phyloP scores from a whole-genome alignment of 1,139 yeast species.

The Lodderomyces jiufengensis region DNA sequence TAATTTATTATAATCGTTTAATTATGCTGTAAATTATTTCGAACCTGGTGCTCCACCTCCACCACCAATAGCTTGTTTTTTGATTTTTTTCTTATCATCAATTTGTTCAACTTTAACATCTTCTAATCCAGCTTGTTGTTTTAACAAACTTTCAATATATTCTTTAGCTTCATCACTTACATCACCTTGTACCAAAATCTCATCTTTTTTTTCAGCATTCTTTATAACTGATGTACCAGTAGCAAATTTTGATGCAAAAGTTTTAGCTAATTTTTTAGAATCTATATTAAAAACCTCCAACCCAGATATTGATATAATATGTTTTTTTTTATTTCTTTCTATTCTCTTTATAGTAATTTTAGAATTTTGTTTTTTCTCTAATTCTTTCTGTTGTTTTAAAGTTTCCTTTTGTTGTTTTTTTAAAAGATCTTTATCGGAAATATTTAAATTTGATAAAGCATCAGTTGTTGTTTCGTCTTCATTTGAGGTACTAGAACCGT shows the following conservation, averaged over 20 bases:
- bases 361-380: constrained; percentile 72
- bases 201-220: constrained; percentile 88
- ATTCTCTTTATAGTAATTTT: constrained; percentile 83
- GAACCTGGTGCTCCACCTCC: too few species aligned
- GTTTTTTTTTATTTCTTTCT: constrained; percentile 87
- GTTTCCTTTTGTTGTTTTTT: constrained; percentile 89
- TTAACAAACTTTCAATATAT: constrained; percentile 65
- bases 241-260: constrained; percentile 91
- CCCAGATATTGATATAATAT: constrained; percentile 82
- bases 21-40: too few species aligned
- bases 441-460: constrained; percentile 51
- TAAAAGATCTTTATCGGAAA: constrained; percentile 74
- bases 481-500: constrained; percentile 55
- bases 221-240: constrained; percentile 96
- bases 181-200: constrained; percentile 91
- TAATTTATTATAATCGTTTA: too few species aligned
- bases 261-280: constrained; percentile 85
- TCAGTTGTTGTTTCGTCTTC: constrained; percentile 14
- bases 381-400: constrained; percentile 80
- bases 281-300: constrained; percentile 87
- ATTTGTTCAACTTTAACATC: constrained; percentile 85
- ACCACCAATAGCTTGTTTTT: constrained; percentile 21
- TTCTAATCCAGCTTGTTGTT: constrained; percentile 71
- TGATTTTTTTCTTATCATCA: constrained; percentile 79
- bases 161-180: constrained; percentile 88